Base-by-base conservation (phyloP, 805 yeast genomes). In the Cyberlindnera lachancei region DNA sequence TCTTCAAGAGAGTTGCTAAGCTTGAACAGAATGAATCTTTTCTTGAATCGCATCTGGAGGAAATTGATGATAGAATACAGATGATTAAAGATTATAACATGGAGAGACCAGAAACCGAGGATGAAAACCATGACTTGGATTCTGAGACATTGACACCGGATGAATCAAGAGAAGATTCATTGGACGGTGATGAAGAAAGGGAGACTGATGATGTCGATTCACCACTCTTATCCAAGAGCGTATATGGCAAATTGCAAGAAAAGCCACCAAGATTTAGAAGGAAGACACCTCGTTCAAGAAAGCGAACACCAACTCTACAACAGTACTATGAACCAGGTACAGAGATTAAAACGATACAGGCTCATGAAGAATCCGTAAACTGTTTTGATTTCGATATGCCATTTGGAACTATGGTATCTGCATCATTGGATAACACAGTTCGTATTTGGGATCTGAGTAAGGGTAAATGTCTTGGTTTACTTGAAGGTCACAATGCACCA, bases 401-500 rank as follows among this genome's bases (percentile, higher is more conserved):
- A 11, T 81, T 77, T 55, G 88, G 87, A 3, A 75, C 75, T 1
- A 45, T 85, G 54, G 88, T 86, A 2, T 71, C 88, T 12, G 85
- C 95, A 0, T 73, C 86, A 10, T 58, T 75, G 44, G 95, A 86
- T 52, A 83, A 79, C 50, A 73, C 81, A 0, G 79, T 86, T 4
- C 68, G 79, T 41, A 81, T 87, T 5, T 87, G 95, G 95, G 94
- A 87, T 59, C 55, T 81, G 45, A 70, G 79, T 23, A 63, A 70
- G 18, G 68, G 73, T 9, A 63, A 61, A 36, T 67, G 70, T 30
- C 47, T 59, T 17, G 77, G 77, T 3, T 48, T 61, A 20, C 58
- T 80, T 30, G 70, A 63, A 33, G 87, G 87, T 14, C 90, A 81
- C 48, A 47, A 45, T 27, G 73, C 82, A 0, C 58, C 73, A 6